Evolutionary conservation across 139 green algal genomes (phyloP).

Genomic region (Chlorella ohadii): DNA sequence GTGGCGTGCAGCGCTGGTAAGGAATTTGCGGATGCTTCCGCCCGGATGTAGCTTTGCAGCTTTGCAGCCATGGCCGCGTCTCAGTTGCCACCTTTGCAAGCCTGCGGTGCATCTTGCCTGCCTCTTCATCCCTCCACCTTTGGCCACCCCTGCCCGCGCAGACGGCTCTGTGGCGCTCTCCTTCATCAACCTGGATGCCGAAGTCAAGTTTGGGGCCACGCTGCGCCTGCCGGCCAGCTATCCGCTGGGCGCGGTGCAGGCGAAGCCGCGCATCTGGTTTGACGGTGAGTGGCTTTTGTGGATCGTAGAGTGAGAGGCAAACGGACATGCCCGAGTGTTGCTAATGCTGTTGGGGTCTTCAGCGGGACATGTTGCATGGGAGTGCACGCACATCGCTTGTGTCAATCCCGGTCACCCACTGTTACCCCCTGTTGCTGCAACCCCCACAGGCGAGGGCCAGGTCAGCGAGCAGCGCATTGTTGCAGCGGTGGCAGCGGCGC

Average conservation of each 20-base stretch:
- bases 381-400: no score
- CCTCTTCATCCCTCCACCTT: neutral
- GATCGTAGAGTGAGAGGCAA: no score
- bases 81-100: no score
- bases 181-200: constrained; percentile 34
- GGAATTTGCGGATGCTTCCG: neutral
- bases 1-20: constrained; percentile 16
- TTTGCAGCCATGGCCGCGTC: neutral
- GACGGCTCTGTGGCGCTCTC: constrained; percentile 9
- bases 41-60: neutral
- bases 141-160: neutral
- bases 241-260: constrained; percentile 22
- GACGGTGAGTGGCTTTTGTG: constrained; percentile 22
- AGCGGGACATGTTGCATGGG: no score
- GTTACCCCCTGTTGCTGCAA: no score
- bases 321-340: no score
- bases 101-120: no score
- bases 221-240: constrained; percentile 27
- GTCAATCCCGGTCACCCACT: no score
- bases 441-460: constrained; percentile 9
- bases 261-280: constrained; percentile 18
- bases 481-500: neutral
- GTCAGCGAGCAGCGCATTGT: constrained; percentile 1
- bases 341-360: no score
- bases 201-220: constrained; percentile 34